These are phyloP conservation scores for Solanum stenotomum DNA, from an alignment of 257 asterid genomes.

Conservation along the genomic window DNA sequence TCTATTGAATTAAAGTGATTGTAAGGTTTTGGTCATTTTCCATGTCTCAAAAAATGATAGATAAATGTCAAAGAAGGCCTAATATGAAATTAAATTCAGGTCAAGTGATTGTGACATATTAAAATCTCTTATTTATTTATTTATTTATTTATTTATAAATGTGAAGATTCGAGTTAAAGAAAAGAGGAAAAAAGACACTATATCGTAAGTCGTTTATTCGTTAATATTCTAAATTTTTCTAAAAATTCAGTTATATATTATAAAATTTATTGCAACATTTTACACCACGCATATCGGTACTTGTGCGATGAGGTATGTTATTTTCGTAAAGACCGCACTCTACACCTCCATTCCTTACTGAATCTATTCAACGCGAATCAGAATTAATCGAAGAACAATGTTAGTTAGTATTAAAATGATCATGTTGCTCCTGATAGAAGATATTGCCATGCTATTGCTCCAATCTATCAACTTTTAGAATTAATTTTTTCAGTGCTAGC, in stretches of 20 bases:
- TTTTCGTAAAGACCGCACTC: accelerated
- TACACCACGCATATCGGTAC: accelerated
- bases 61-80: neutral
- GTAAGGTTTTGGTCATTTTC: neutral
- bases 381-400: neutral
- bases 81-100: neutral
- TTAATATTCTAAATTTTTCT: neutral
- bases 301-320: neutral
- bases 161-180: neutral
- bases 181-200: neutral
- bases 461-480: neutral
- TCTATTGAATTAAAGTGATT: neutral
- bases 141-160: neutral
- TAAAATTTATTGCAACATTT: neutral
- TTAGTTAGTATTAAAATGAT: neutral
- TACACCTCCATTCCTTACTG: accelerated
- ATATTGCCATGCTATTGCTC: neutral
- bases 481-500: neutral
- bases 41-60: neutral
- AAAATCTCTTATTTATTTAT: neutral
- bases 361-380: neutral
- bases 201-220: neutral
- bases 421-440: neutral
- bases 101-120: neutral
- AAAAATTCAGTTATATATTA: neutral